These are phyloP conservation scores for Syzygium aromaticum DNA, from an alignment of 345 rosid species.

Conservation along the genomic window DNA sequence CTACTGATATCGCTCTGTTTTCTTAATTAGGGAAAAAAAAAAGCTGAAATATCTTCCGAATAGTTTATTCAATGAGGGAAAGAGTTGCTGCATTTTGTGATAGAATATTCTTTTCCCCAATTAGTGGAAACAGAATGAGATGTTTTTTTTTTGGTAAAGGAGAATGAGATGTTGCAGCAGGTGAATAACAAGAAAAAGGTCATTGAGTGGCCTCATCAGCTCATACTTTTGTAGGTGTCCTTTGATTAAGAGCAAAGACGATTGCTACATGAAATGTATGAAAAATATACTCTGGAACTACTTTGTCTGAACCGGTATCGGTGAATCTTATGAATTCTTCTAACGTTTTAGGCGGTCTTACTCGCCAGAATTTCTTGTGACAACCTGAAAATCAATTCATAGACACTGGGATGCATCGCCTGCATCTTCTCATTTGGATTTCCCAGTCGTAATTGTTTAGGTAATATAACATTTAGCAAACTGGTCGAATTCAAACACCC, in stretches of 20 bases:
- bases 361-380: not conserved
- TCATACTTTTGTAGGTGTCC: not conserved
- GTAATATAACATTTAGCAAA: not conserved
- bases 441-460: not conserved
- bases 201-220: no score
- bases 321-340: not conserved
- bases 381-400: not conserved
- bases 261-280: not conserved
- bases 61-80: not conserved
- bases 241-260: not conserved
- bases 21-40: not conserved
- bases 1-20: not conserved
- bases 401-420: not conserved
- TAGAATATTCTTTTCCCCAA: not conserved
- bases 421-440: not conserved
- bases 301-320: not conserved
- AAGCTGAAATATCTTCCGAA: not conserved
- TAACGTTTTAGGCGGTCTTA: not conserved
- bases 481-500: not conserved
- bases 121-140: not conserved
- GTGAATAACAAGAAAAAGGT: not conserved
- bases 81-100: not conserved
- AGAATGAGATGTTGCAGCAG: not conserved
- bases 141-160: no score
- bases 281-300: not conserved